Evolutionary conservation across 257 asterid genomes (phyloP).

Genomic region (Solanum ossicruentum): DNA sequence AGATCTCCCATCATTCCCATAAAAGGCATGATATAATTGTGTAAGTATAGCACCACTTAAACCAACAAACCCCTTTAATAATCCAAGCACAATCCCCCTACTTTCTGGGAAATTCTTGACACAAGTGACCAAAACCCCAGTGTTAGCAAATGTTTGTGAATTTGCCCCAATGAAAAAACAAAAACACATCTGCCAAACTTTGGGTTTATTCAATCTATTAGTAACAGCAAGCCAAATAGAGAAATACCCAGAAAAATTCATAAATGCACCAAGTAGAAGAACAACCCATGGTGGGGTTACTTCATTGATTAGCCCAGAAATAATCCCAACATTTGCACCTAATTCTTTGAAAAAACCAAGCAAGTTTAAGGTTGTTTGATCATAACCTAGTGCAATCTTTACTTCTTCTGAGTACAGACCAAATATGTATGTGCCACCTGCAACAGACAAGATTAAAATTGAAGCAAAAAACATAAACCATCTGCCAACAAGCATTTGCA

Average conservation of each 20-base stretch:
- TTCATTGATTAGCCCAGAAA: slow-evolving; percentile 46
- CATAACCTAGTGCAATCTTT: slow-evolving; percentile 42
- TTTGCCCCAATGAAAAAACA: slow-evolving; percentile 48
- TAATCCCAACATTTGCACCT: slow-evolving; percentile 48
- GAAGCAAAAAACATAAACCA: slow-evolving; percentile 59
- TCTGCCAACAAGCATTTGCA: slow-evolving; percentile 27
- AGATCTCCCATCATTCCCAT: slow-evolving; percentile 27
- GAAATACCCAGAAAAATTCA: slow-evolving; percentile 54
- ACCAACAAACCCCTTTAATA: slow-evolving; percentile 51
- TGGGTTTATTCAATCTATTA: slow-evolving; percentile 15
- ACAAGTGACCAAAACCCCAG: slow-evolving; percentile 52
- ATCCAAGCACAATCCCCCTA: slow-evolving; percentile 40
- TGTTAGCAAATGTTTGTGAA: slow-evolving; percentile 52
- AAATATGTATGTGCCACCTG: slow-evolving; percentile 65
- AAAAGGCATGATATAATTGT: slow-evolving; percentile 39
- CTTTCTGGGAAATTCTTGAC: slow-evolving; percentile 62
- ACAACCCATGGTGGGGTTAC: slow-evolving; percentile 55
- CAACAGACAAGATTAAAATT: slow-evolving; percentile 38
- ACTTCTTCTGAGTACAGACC: slow-evolving; percentile 44
- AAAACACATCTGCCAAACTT: slow-evolving; percentile 53
- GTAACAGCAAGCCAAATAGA: slow-evolving; percentile 55
- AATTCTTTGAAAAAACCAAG: slow-evolving; percentile 53
- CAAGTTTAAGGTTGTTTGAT: slow-evolving; percentile 49
- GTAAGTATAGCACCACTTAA: slow-evolving; percentile 60
- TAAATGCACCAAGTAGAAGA: slow-evolving; percentile 28